Evolutionary conservation across 2,329 filamentous ascomycete genomes (phyloP), one percentile per base, ranked within the genome.

Genomic region (Xylaria sp.): DNA sequence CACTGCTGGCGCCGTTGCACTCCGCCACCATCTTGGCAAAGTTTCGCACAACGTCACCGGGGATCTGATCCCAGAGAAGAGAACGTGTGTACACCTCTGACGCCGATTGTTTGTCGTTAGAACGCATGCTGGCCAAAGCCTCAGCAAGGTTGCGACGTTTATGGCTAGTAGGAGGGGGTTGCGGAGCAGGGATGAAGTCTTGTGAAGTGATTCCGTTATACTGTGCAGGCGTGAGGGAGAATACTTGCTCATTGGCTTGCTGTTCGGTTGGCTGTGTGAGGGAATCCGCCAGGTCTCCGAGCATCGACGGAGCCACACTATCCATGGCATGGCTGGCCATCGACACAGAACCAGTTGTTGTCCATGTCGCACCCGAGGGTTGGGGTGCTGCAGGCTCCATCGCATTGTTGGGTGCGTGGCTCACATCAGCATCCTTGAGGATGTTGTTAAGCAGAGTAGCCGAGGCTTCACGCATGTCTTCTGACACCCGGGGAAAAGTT

Each of bases 71-170:
- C 92, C 92, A 97, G 60, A 98, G 87, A 64, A 98, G 84, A 65
- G 92, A 96, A 60, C 94, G 87, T 33, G 93, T 96, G 79, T 97
- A 97, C 41, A 97, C 91, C 71, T 97, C 93, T 59, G 93, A 91
- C 48, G 89, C 90, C 53, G 86, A 85, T 69, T 90, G 86, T 77
- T 92, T 92, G 72, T 83, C 85, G 71, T 83, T 82, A 70, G 84
- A 86, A 68, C 92, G 88, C 87, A 97, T 92, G 46, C 86, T 88
- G 52, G 90, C 87, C 47, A 97, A 85, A 7, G 92, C 89, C 68
- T 96, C 90, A 44, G 90, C 90, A 47, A 95, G 85, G 75, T 91
- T 93, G 71, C 88, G 86, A 67, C 90, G 88, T 70, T 87, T 85
- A 71, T 85, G 84, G 72, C 85, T 88, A 44, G 82, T 84, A 68